A percentile compares a stretch with the other conserved stretches of the same genome.
phyloP scores from a whole-genome alignment of 331 rosid genomes.

The Stylosanthes scabra region DNA sequence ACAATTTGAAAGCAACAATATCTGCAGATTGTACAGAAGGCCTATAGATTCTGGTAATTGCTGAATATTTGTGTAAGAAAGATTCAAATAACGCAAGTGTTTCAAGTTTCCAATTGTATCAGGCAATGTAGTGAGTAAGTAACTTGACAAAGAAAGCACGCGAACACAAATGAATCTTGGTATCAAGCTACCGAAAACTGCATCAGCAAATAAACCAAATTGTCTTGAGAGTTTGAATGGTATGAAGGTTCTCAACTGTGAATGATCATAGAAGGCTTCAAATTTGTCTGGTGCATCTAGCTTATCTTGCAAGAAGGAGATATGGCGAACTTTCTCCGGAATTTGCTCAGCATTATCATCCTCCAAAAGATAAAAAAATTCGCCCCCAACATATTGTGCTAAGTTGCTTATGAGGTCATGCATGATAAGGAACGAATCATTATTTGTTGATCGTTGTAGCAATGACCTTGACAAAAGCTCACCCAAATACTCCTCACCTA shows the following conservation, averaged over 20 bases:
- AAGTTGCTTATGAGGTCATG: slow-evolving; percentile 26
- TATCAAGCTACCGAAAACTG: neutral
- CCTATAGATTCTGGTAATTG: neutral
- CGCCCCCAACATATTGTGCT: slow-evolving; percentile 38
- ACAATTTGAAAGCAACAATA: neutral
- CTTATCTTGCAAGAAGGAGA: slow-evolving; percentile 9
- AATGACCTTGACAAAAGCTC: slow-evolving; percentile 45
- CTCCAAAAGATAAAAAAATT: slow-evolving; percentile 29
- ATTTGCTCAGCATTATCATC: neutral
- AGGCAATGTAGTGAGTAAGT: neutral
- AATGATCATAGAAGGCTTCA: slow-evolving; percentile 1
- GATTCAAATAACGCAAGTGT: slow-evolving; percentile 1
- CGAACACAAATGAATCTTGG: neutral
- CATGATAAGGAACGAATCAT: slow-evolving; percentile 20
- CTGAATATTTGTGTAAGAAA: neutral
- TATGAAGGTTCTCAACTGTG: slow-evolving; percentile 31
- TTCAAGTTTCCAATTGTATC: neutral
- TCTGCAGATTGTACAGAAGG: neutral
- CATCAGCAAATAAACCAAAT: neutral
- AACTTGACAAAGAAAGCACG: slow-evolving; percentile 9
- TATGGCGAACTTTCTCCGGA: slow-evolving; percentile 14
- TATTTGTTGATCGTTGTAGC: slow-evolving; percentile 11
- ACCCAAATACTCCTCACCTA: slow-evolving; percentile 22
- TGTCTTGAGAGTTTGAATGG: neutral
- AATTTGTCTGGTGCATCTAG: neutral